These are phyloP conservation scores for sorghum (Sorghum bicolor) DNA, from an alignment of 176 grass and related monocot genomes.

Conservation along the genomic window Sorghum_bicolor_NCBIv3 NC_012873.2:51300501-51301000, in stretches of 20 bases:
- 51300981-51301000: background rate
- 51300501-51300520: slow-evolving; percentile 12
- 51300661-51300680: background rate
- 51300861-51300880: background rate
- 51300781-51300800: background rate
- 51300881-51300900: background rate
- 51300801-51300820: background rate
- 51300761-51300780: background rate
- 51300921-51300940: slow-evolving; percentile 15
- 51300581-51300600: background rate
- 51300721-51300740: background rate
- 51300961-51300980: background rate
- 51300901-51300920: slow-evolving; percentile 5
- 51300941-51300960: background rate
- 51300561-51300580: background rate
- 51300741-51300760: background rate
- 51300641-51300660: background rate
- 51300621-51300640: background rate
- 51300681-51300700: background rate
- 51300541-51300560: background rate
- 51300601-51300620: background rate
- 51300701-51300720: background rate
- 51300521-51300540: background rate
- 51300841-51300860: background rate
- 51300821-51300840: background rate